Evolutionary conservation across 139 green algal genomes (phyloP).

Genomic region (Tetratostichococcus sp.): DNA sequence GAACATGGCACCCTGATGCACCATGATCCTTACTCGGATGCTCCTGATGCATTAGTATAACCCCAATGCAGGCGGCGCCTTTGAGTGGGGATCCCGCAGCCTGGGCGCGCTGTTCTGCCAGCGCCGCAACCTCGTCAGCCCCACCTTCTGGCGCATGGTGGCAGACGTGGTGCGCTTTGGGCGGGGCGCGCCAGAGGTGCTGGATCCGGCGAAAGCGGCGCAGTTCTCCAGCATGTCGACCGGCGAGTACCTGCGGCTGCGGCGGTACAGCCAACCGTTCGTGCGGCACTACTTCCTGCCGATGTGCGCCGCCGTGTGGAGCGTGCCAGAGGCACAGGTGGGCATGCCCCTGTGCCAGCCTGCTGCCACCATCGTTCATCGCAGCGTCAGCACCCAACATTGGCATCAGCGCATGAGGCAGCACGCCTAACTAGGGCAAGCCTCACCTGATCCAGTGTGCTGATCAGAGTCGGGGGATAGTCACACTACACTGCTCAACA

Average conservation of each 20-base stretch:
- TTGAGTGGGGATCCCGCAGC: conserved; percentile 87
- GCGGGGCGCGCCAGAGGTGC: conserved; percentile 68
- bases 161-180: conserved; percentile 88
- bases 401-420: too few species aligned
- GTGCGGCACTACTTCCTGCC: conserved; percentile 80
- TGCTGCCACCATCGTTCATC: too few species aligned
- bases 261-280: conserved; percentile 71
- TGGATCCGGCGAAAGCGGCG: conserved; percentile 28
- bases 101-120: conserved; percentile 87
- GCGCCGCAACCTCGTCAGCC: conserved; percentile 59
- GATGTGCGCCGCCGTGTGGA: conserved; percentile 98
- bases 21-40: too few species aligned
- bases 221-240: conserved; percentile 61
- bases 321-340: conserved; percentile 68
- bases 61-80: too few species aligned
- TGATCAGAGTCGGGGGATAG: too few species aligned
- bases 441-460: too few species aligned
- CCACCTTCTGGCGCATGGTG: conserved; percentile 82
- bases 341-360: too few species aligned
- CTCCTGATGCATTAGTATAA: too few species aligned
- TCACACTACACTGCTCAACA: too few species aligned
- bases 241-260: conserved; percentile 67
- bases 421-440: too few species aligned
- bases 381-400: too few species aligned
- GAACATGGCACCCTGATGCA: too few species aligned